Base-by-base conservation (phyloP, 192 early-diverging fungal genomes). In the Coemansia sp. region DNA sequence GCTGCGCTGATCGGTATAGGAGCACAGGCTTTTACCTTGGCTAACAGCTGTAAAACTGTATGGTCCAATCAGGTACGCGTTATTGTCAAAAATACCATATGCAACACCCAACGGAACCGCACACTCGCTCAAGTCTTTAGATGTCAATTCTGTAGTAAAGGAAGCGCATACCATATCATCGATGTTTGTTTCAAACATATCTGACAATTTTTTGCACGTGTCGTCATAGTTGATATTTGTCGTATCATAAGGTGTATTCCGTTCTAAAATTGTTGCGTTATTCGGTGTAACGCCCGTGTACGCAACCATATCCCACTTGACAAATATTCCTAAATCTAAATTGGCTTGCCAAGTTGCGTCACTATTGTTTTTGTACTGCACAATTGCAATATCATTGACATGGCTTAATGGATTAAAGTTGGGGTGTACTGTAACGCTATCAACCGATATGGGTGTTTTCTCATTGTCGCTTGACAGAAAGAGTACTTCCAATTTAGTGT, bases 291-390 rank as follows among this genome's bases (percentile, higher is more conserved):
- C 3, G 14, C 41, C 14, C 15, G 3, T n/a, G 1, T 45, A 45
- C 14, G 3, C 41, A 45, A n/a, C 0, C 2, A n/a, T 9, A 4
- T 45, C 41, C 41, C 41, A 45, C 2, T n/a, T n/a, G 1, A 2
- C 11, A 4, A 0, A 5, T 19, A 5, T 7, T 21, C 1, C 15
- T 2, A 22, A 10, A 22, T 0, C 21, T 4, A 62, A 5, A 0
- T 15, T 10, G 12, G 53, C 58, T 1, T 52, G 58, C 15, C 48
- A 59, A 2, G 35, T 58, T n/a, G 11, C 24, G 17, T 37, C 25
- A 47, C 62, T 39, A 15, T 52, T 35, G 0, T 32, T 29, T 17
- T 70, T 63, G 38, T 54, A 70, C 49, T 70, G 56, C 17, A 70
- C 17, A 1, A 60, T 19, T 8, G 68, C 62, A 9, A 70, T 11